Percentiles rank a stretch among this genome's conserved stretches.
phyloP scores from a whole-genome alignment of 164 flowering plant genomes.

The Cinnamomum micranthum region DNA sequence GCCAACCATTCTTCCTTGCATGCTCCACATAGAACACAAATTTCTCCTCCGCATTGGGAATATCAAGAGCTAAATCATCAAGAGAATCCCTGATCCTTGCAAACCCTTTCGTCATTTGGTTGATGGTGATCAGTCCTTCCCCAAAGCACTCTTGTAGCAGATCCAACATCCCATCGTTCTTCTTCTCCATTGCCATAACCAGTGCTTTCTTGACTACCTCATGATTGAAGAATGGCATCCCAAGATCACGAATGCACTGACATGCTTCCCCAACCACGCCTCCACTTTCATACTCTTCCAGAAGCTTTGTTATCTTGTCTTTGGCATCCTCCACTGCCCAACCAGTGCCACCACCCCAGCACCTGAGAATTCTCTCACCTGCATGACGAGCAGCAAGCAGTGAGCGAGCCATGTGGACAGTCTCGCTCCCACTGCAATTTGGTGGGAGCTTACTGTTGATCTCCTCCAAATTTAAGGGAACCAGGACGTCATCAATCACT shows the following conservation, averaged over 20 bases:
- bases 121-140: slow-evolving; percentile 87
- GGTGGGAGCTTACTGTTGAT: slow-evolving; percentile 56
- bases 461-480: slow-evolving; percentile 84
- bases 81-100: slow-evolving; percentile 67
- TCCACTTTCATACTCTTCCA: slow-evolving; percentile 90
- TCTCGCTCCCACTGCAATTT: slow-evolving; percentile 81
- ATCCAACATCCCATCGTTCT: slow-evolving; percentile 82
- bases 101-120: slow-evolving; percentile 95
- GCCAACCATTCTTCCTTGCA: slow-evolving; percentile 73
- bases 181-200: slow-evolving; percentile 99
- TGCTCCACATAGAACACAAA: slow-evolving; percentile 54
- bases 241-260: slow-evolving; percentile 88
- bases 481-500: slow-evolving; percentile 91
- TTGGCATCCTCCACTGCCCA: slow-evolving; percentile 99
- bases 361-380: slow-evolving; percentile 91
- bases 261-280: slow-evolving; percentile 87
- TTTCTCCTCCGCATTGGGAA: slow-evolving; percentile 85
- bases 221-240: slow-evolving; percentile 96
- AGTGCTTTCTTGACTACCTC: slow-evolving; percentile 96
- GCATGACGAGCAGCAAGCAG: slow-evolving; percentile 87
- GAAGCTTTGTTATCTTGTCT: slow-evolving; percentile 83
- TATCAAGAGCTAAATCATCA: slow-evolving; percentile 93
- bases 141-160: slow-evolving; percentile 73
- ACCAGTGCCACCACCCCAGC: slow-evolving; percentile 99
- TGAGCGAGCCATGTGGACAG: slow-evolving; percentile 73